A percentile compares a stretch with the other conserved stretches of the same genome.
Conservation (phyloP, 495 filamentous ascomycete genomes). For the Zalerion maritima region DNA sequence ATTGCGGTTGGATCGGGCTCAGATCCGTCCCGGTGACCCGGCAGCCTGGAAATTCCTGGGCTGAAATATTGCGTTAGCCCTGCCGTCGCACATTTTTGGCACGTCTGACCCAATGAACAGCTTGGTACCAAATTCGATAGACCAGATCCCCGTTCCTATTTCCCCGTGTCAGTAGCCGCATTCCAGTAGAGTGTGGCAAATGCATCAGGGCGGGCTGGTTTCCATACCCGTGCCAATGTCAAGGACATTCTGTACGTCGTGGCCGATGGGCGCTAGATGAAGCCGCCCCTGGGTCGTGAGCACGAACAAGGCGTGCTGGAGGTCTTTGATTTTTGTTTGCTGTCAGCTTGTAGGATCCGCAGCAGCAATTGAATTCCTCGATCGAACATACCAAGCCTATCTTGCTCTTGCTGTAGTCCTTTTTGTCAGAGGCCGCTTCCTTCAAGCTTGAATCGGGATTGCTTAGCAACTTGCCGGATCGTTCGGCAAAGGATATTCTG, state of each 20-base stretch:
- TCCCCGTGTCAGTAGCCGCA: too few relatives aligned
- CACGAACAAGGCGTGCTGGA: conserved; percentile 2
- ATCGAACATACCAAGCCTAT: conserved; percentile 4
- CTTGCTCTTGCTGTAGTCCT: conserved; percentile 4
- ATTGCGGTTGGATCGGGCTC: conserved; percentile 31
- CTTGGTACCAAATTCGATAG: conserved; percentile 15
- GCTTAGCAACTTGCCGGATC: conserved; percentile 12
- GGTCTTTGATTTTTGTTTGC: background rate
- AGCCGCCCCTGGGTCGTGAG: conserved; percentile 5
- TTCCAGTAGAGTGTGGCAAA: too few relatives aligned
- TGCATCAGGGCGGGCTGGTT: too few relatives aligned
- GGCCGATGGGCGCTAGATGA: conserved; percentile 8
- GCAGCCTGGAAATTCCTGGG: conserved; percentile 9
- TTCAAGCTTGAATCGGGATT: background rate
- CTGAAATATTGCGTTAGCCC: conserved; percentile 4
- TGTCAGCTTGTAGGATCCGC: conserved; percentile 1
- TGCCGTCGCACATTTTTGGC: too few relatives aligned
- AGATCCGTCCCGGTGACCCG: conserved; percentile 30
- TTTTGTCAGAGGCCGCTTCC: background rate
- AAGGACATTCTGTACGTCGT: conserved; percentile 8
- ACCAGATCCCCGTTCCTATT: conserved; percentile 23
- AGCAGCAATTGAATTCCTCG: background rate
- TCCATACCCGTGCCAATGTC: conserved; percentile 22
- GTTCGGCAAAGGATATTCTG: conserved; percentile 18
- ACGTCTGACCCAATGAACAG: background rate